Base-by-base conservation (phyloP, 768 basidiomycete genomes). In the Hemileccinum impolitum region DNA sequence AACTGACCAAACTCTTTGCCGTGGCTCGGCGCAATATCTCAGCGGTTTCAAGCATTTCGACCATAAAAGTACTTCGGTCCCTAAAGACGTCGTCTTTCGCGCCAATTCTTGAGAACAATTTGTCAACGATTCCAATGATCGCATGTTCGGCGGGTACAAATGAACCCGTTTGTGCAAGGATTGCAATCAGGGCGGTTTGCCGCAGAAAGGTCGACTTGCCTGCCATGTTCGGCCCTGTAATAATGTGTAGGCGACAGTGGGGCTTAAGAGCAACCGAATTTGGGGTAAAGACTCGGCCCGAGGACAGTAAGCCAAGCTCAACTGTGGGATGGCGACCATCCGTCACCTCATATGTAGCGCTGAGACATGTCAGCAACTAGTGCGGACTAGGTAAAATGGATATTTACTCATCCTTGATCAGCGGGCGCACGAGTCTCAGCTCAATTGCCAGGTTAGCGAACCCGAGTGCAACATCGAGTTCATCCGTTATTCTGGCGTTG, bases 161-260 rank as follows among this genome's bases (percentile, higher is more conserved):
- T 13, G 89, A 91, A 6, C 95, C 95, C 11, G 84, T 80, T 64
- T 99, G 95, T 1, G 94, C 95, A 10, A 99, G 75, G 48, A 97
- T 86, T 7, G 85, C 74, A 51, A 96, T 87, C 28, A 98, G 75
- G 14, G 95, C 95, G 0, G 84, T 90, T 64, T 96, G 94, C 25
- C 95, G 87, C 31, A 99, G 77, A 21, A 91, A 75, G 0, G 95
- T 97, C 3, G 92, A 94, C 68, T 99, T 99, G 45, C 90, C 90
- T 6, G 87, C 91, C 90, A 93, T 94, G 60, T 96, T 97, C 0
- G 95, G 94, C 0, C 94, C 94, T 6, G 94, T 97, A 53, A 98
- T 88, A 18, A 86, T 63, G 55, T 95, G 94, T 10, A 96, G 60
- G 25, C 79, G 81, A 14, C 85, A 82, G 12, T 69, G 59, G 1